These are phyloP conservation scores for Fusarium sp. DNA, from an alignment of 2,329 filamentous ascomycete species.

Conservation along the genomic window DNA sequence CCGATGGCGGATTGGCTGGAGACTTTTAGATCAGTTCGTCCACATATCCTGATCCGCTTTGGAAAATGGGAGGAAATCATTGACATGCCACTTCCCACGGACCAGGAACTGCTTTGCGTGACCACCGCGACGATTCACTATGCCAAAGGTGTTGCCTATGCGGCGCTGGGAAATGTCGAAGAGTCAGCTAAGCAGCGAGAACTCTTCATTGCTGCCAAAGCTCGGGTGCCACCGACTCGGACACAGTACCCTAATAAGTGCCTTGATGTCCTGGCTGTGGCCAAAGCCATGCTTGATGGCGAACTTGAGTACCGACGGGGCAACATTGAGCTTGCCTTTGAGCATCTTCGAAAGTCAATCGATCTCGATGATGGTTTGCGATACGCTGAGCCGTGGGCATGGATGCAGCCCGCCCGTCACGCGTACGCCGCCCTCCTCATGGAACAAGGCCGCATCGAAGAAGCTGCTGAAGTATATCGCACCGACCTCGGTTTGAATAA, in stretches of 20 bases:
- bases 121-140: constrained; percentile 75
- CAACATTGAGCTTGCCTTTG: constrained; percentile 66
- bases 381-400: constrained; percentile 78
- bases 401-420: constrained; percentile 78
- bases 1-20: constrained; percentile 82
- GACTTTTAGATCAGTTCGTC: constrained; percentile 69
- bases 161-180: constrained; percentile 62
- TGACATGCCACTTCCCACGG: constrained; percentile 61
- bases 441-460: constrained; percentile 66
- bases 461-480: constrained; percentile 64
- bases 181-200: constrained; percentile 60
- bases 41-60: constrained; percentile 76
- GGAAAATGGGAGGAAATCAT: constrained; percentile 74
- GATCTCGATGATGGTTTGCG: constrained; percentile 67
- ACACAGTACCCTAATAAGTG: constrained; percentile 75
- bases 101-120: constrained; percentile 68
- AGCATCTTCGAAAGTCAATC: constrained; percentile 63
- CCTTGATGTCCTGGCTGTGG: constrained; percentile 68
- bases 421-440: constrained; percentile 73
- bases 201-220: constrained; percentile 60
- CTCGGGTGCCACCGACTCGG: constrained; percentile 62
- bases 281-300: constrained; percentile 72
- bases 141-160: constrained; percentile 71
- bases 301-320: constrained; percentile 74
- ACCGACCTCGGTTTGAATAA: constrained; percentile 67